Base-by-base conservation (phyloP, 108 stramenopile species). In the Craspedostauros australis region DNA sequence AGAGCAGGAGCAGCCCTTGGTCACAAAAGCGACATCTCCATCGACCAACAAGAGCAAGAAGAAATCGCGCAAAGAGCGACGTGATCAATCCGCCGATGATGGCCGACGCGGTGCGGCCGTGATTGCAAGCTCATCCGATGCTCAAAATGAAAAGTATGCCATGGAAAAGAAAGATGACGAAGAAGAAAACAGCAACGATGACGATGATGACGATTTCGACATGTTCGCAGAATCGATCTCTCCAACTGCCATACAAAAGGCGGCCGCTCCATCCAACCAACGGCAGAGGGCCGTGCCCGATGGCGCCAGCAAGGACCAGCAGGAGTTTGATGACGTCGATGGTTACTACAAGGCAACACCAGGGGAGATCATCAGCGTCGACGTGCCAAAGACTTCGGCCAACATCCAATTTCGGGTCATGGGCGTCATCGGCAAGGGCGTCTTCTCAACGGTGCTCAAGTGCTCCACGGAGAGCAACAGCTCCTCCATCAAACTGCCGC, bases 271-370 rank as follows among this genome's bases (percentile, higher is more conserved):
- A 57, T 47, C 11, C 46, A 30, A 62, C 22, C 18, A 25, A 14
- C 23, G 53, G 26, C 8, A 21, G 11, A 47, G 25, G 16, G 38
- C 11, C 5, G 11, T 26, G 0, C 9, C 26, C 16, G 24, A 44
- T 30, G 37, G n/a, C 8, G 43, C 19, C 29, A 34, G 43, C 39
- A 47, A 52, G 9, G 43, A 50, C 43, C 81, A 80, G 50, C 64
- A 64, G 20, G 84, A 97, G 60, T 97, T 90, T 73, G 94, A 96
- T 50, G 98, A 99, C 58, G 65, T 56, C 14, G 98, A 99, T 63
- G 98, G 98, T n/a, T 99, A 99, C 64, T 99, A 97, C 75, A 91
- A 80, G 55, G 88, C 95, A 5, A 59, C 65, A 23, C 93, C 95
- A 50, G 94, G 92, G 39, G 90, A 92, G 66, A 54, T 70, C 14